Percentiles rank a stretch among this genome's conserved stretches.
phyloP scores from a whole-genome alignment of 2,329 filamentous ascomycete genomes.

The Apiospora hydei region DNA sequence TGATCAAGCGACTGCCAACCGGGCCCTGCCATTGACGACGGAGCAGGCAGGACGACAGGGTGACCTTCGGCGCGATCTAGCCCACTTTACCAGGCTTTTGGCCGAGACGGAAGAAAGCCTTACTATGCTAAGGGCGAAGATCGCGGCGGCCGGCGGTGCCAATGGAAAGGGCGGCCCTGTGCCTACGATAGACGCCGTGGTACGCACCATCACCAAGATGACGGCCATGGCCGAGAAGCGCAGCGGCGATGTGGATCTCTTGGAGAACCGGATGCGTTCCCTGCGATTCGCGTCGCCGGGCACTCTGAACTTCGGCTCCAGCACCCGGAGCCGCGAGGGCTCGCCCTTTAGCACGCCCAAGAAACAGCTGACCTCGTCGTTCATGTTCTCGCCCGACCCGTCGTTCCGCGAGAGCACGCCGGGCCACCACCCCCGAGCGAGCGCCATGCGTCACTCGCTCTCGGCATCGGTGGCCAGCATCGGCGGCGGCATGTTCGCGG shows the following conservation, averaged over 20 bases:
- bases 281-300: constrained; percentile 61
- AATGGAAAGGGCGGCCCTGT: constrained; percentile 52
- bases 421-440: constrained; percentile 45
- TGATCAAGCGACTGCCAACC: constrained; percentile 67
- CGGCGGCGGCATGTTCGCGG: constrained; percentile 36
- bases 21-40: constrained; percentile 78
- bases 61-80: constrained; percentile 80
- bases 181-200: constrained; percentile 90
- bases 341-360: constrained; percentile 47
- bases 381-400: constrained; percentile 49
- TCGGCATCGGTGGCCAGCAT: constrained; percentile 51
- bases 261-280: constrained; percentile 86
- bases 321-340: constrained; percentile 50
- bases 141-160: constrained; percentile 65
- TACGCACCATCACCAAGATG: constrained; percentile 91
- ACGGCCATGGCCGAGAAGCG: constrained; percentile 91
- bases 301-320: constrained; percentile 38
- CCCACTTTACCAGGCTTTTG: constrained; percentile 75
- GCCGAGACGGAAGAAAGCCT: constrained; percentile 82
- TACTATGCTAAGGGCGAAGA: constrained; percentile 78
- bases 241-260: constrained; percentile 86
- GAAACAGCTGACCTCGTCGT: constrained; percentile 35
- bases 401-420: constrained; percentile 47
- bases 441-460: constrained; percentile 48
- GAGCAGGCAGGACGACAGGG: constrained; percentile 86